Conservation (phyloP, 768 basidiomycete genomes). For the Podaxis sp. region DNA sequence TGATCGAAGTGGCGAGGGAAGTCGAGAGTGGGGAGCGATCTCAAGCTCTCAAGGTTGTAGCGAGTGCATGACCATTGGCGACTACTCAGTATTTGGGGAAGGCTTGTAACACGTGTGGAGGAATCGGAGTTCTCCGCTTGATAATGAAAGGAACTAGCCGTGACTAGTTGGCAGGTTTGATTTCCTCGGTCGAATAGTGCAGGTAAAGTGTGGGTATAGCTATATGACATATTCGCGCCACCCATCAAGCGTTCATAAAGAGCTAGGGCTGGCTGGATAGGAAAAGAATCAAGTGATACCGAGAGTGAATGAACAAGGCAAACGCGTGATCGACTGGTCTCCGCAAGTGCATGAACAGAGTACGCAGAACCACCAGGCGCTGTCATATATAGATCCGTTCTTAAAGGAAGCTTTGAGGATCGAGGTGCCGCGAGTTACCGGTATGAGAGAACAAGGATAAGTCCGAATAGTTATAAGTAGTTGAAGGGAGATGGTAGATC, state of each 20-base stretch:
- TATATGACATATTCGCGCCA: not conserved
- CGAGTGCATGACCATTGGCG: not conserved
- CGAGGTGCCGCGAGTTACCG: not conserved
- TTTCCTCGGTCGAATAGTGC: not conserved
- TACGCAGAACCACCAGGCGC: not conserved
- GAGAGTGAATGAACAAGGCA: too few relatives aligned
- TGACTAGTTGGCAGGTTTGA: not conserved
- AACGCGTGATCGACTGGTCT: too few relatives aligned
- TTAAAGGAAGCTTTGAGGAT: conserved; percentile 5
- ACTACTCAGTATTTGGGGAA: not conserved
- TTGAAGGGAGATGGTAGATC: not conserved
- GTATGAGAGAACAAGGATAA: not conserved
- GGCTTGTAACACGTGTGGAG: not conserved
- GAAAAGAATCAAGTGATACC: too few relatives aligned
- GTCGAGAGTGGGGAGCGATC: not conserved
- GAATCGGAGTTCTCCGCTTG: not conserved
- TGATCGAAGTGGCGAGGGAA: not conserved
- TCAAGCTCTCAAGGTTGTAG: not conserved
- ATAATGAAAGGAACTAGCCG: not conserved
- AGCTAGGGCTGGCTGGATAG: too few relatives aligned
- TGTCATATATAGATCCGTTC: not conserved
- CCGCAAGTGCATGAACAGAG: not conserved
- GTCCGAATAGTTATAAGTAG: not conserved
- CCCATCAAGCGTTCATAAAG: not conserved
- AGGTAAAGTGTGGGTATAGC: not conserved